Percentiles rank a stretch among this genome's conserved stretches.
Evolutionary conservation across 169 alveolate genomes (phyloP).

Genomic region (Cryptosporidium canis): DNA sequence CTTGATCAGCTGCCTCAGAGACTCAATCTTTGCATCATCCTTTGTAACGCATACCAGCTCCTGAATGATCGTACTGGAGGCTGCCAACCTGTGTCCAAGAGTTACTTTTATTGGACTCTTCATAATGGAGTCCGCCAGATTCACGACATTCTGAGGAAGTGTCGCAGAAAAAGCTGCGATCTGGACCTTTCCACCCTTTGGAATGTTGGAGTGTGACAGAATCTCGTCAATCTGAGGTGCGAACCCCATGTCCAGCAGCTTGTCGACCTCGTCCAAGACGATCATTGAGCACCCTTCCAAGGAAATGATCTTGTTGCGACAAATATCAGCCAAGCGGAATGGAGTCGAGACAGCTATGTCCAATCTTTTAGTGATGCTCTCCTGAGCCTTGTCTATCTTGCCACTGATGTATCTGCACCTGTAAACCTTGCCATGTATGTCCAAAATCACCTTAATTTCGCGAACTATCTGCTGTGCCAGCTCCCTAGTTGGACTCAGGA

Average conservation of each 20-base stretch:
- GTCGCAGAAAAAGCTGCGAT: slow-evolving; percentile 86
- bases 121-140: slow-evolving; percentile 74
- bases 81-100: slow-evolving; percentile 78
- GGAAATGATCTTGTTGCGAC: slow-evolving; percentile 72
- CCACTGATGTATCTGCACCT: slow-evolving; percentile 57
- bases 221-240: slow-evolving; percentile 79
- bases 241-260: slow-evolving; percentile 82
- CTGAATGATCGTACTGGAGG: slow-evolving; percentile 79
- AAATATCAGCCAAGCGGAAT: slow-evolving; percentile 78
- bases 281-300: slow-evolving; percentile 77
- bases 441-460: slow-evolving; percentile 76
- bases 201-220: slow-evolving; percentile 61
- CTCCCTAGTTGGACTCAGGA: slow-evolving; percentile 91
- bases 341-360: slow-evolving; percentile 78
- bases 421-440: slow-evolving; percentile 51
- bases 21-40: slow-evolving; percentile 77
- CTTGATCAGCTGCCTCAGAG: slow-evolving; percentile 77
- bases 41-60: slow-evolving; percentile 82
- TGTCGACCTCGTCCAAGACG: slow-evolving; percentile 86
- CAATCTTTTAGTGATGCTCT: slow-evolving; percentile 32
- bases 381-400: slow-evolving; percentile 30
- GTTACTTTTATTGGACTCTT: slow-evolving; percentile 79
- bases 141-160: slow-evolving; percentile 80
- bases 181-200: slow-evolving; percentile 61
- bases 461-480: slow-evolving; percentile 84